Evolutionary conservation across 495 filamentous ascomycete genomes (phyloP), one percentile per base, ranked within the genome.

Genomic region (Penicillium manginii): DNA sequence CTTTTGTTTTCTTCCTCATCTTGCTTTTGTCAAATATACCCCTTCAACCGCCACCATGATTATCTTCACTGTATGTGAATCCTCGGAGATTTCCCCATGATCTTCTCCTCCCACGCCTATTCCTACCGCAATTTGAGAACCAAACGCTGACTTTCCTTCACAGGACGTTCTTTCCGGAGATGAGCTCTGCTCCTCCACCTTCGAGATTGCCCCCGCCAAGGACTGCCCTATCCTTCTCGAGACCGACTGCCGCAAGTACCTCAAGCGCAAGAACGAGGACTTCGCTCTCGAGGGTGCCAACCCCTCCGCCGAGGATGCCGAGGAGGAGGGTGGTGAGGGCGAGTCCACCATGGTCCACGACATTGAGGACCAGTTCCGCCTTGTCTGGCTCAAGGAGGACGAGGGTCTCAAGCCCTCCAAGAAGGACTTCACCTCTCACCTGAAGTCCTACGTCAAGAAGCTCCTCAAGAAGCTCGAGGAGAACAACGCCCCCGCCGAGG

Each of bases 181-280:
- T 77, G 94, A 98, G 88, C 83, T 98, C 75, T 84, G 97, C 86
- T 92, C 94, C 67, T 96, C 98, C 73, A 93, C 89, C 66, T 98
- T 88, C 80, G 77, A 89, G 54, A 66, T 96, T 59, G 88, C 84
- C 60, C 54, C 57, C 39, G 46, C 40, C 61, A 79, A 86, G 72
- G 79, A 93, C 65, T 91, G 92, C 71, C 85, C 83, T 51, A 78
- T 87, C 65, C 86, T 88, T 63, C 97, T 90, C 72, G 92, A 97
- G 77, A 86, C 86, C 64, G 88, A 98, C 76, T 97, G 94, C 80
- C 81, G 81, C 68, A 96, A 91, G 86, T 91, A 97, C 77, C 83
- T 86, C 19, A 81, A 88, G 74, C 91, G 86, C 58, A 83, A 73
- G 48, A 70, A 67, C 67, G 89, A 92, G 63, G 75, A 88, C 62